phyloP scores from a whole-genome alignment of 257 asterid species.

The Misopates orontium region DNA sequence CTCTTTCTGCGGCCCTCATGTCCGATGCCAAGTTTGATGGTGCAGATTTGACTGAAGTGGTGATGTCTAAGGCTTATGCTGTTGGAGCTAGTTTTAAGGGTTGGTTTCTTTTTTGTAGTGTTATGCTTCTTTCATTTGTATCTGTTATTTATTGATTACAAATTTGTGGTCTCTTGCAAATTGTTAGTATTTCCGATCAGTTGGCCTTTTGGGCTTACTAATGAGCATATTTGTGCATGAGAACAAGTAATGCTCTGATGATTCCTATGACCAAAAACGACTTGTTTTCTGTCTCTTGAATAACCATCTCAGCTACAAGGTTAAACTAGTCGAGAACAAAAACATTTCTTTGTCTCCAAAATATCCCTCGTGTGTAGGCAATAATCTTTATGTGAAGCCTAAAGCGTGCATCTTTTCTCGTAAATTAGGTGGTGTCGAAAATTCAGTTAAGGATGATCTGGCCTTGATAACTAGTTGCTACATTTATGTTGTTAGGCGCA shows the following conservation, averaged over 20 bases:
- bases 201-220: neutral
- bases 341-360: too few relatives aligned
- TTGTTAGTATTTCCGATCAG: neutral
- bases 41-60: slow-evolving; percentile 91
- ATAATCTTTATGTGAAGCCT: too few relatives aligned
- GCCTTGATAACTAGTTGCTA: too few relatives aligned
- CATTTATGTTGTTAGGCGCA: too few relatives aligned
- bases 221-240: neutral
- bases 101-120: slow-evolving; percentile 21
- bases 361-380: too few relatives aligned
- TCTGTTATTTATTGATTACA: neutral
- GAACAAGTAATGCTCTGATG: neutral
- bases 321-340: too few relatives aligned
- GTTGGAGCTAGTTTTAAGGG: slow-evolving; percentile 95
- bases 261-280: neutral
- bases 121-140: neutral
- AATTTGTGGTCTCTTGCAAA: neutral
- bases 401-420: too few relatives aligned
- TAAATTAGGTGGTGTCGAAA: too few relatives aligned
- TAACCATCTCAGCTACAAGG: too few relatives aligned
- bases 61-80: slow-evolving; percentile 98
- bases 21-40: slow-evolving; percentile 96
- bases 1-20: slow-evolving; percentile 93
- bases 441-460: too few relatives aligned
- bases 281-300: neutral